Conservation (phyloP, 2,329 filamentous ascomycete species). For the Kalaharituber pfeilii region DNA sequence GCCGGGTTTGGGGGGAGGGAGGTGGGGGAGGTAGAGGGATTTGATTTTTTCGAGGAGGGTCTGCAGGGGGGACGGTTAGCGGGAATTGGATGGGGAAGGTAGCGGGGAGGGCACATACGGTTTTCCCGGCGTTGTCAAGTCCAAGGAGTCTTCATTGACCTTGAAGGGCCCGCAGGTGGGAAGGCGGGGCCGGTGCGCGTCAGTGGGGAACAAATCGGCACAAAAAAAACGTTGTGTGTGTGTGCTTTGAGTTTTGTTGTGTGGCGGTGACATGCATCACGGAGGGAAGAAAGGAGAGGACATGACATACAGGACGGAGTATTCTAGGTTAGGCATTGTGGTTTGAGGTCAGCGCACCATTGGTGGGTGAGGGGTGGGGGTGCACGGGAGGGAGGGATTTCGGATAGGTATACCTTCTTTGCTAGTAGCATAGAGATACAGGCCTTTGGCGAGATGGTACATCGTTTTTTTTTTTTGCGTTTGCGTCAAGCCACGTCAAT, state of each 20-base stretch:
- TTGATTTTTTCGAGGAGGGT: constrained; percentile 96
- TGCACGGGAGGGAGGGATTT: constrained; percentile 3
- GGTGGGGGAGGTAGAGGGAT: constrained; percentile 55
- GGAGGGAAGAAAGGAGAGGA: too few relatives aligned
- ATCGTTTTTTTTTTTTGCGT: constrained; percentile 32
- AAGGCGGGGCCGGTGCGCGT: not conserved
- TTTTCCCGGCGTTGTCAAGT: constrained; percentile 96
- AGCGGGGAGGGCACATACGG: constrained; percentile 26
- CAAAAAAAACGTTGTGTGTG: not conserved
- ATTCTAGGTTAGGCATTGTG: not conserved
- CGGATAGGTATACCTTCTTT: constrained; percentile 63
- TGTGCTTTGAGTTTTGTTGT: too few relatives aligned
- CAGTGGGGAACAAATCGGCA: not conserved
- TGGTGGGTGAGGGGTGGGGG: constrained; percentile 8
- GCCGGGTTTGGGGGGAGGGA: constrained; percentile 48
- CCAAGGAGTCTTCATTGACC: constrained; percentile 47
- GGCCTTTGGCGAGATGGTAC: constrained; percentile 90
- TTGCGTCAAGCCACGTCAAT: too few relatives aligned
- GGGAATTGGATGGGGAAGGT: not conserved
- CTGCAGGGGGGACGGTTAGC: constrained; percentile 2
- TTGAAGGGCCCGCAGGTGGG: not conserved
- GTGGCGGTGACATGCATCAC: too few relatives aligned
- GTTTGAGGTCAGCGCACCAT: constrained; percentile 1
- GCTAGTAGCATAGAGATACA: constrained; percentile 88
- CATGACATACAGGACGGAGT: not conserved